Conservation (phyloP, 2,329 filamentous ascomycete genomes). For the Aspergillus bombycis region DNA sequence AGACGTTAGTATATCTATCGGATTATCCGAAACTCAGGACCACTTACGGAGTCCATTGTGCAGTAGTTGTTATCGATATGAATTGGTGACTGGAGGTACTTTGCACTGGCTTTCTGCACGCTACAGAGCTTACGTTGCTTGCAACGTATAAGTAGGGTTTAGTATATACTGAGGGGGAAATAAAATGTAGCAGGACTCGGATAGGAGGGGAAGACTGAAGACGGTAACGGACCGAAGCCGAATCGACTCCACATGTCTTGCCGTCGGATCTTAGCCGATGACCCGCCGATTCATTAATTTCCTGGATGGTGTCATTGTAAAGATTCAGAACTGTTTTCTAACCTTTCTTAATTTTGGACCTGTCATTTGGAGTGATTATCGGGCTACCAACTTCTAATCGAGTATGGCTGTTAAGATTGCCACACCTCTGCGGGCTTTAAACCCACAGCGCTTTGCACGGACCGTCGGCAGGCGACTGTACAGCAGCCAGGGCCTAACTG, state of each 20-base stretch:
- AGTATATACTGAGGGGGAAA: no score
- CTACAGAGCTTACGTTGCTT: no score
- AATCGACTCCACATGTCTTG: not conserved
- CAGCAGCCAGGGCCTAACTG: constrained; percentile 16
- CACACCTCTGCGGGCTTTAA: not conserved
- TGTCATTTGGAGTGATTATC: no score
- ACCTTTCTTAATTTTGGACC: no score
- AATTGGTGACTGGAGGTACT: no score
- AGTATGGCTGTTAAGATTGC: not conserved
- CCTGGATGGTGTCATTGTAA: not conserved
- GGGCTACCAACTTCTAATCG: not conserved
- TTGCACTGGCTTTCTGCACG: no score
- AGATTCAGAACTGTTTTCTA: not conserved
- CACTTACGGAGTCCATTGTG: no score
- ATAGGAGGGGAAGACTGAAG: not conserved
- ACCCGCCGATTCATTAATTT: not conserved
- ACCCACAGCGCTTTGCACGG: not conserved
- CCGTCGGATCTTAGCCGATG: not conserved
- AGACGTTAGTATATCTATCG: no score
- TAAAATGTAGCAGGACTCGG: no score
- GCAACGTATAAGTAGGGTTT: no score
- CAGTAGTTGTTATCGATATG: no score
- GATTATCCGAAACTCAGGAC: no score
- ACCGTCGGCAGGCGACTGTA: not conserved
- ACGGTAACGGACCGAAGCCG: not conserved